Evolutionary conservation across 352 stramenopile genomes (phyloP).

Genomic region (Bremia lactucae): DNA sequence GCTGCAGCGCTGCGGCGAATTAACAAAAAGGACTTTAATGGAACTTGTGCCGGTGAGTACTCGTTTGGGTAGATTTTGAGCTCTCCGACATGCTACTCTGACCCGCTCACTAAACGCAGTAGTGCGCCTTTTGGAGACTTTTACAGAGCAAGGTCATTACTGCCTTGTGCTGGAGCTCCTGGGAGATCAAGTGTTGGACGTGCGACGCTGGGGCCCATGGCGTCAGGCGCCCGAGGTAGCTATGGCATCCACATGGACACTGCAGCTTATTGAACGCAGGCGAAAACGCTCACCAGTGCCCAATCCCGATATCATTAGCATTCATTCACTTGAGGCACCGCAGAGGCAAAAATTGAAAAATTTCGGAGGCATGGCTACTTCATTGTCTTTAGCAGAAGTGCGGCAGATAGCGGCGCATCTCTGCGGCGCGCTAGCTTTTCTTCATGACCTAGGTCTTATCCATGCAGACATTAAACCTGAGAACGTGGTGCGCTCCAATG

Average conservation of each 20-base stretch:
- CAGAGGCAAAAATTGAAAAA: not conserved
- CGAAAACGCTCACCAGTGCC: slow-evolving; percentile 4
- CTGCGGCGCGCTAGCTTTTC: slow-evolving; percentile 48
- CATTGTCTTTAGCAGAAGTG: slow-evolving; percentile 29
- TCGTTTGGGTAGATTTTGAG: not conserved
- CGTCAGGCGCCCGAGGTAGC: slow-evolving; percentile 71
- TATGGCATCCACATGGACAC: slow-evolving; percentile 6
- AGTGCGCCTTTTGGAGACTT: slow-evolving; percentile 45
- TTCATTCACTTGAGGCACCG: slow-evolving; percentile 6
- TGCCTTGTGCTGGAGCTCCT: slow-evolving; percentile 67
- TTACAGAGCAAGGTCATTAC: slow-evolving; percentile 39
- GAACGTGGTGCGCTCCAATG: slow-evolving; percentile 38
- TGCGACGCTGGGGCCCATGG: slow-evolving; percentile 87
- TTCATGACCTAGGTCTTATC: slow-evolving; percentile 50
- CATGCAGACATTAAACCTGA: slow-evolving; percentile 73
- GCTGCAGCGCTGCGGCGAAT: slow-evolving; percentile 31
- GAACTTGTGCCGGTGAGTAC: slow-evolving; percentile 29
- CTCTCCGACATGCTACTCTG: not conserved
- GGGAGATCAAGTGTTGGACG: slow-evolving; percentile 85
- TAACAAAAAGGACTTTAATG: slow-evolving; percentile 24
- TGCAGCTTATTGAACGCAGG: slow-evolving; percentile 17
- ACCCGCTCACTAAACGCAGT: slow-evolving; percentile 13
- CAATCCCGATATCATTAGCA: not conserved
- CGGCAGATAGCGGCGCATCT: slow-evolving; percentile 52
- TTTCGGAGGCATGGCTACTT: slow-evolving; percentile 5